Evolutionary conservation across 176 grass and related monocot species (phyloP), one percentile per base, ranked within the genome.

Genomic region (Dactylis glomerata): DNA sequence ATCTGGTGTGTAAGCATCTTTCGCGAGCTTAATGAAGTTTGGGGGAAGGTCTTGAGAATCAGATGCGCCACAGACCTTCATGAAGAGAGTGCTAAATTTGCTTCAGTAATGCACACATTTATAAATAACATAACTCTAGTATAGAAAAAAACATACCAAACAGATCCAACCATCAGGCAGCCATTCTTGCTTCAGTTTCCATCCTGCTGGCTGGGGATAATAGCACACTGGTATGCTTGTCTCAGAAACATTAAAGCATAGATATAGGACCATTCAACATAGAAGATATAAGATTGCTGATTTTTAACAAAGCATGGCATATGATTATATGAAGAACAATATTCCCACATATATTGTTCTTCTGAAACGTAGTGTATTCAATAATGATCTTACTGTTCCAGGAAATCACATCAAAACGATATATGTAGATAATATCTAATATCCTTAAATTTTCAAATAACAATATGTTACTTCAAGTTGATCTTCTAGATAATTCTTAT

Each of bases 171-270:
- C 88, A 78, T 88, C 88, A 54, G 95, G 95, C 67, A 97, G 86
- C 87, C 95, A 97, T 68, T 94, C 92, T 89, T 97, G 86, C 84
- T 97, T 97, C 59, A 97, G 90, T 75, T 90, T 89, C 95, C 95
- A 97, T 86, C 94, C 95, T 78, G 92, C 90, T 69, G 88, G 88
- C 95, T 97, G 90, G 41, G 74, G 70, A 75, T 9, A 82, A 64
- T 26, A 40, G 26, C 22, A 54, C 19, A 77, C 58, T 62, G 52
- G 24, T 41, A 63, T 47, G 34, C 22, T 52, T 19, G 31, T 87
- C 23, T 83, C 26, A 15, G 64, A 17, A 32, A 59, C 23, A 34
- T 6, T 47, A 61, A 88, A 66, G 6, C 19, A 65, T 64, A 44
- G 28, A 69, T 9, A 45, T 28, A 74, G 24, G 44, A 74, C 42